phyloP scores from a whole-genome alignment of 192 early-diverging fungal genomes.

The Allomyces macrogynus region DNA sequence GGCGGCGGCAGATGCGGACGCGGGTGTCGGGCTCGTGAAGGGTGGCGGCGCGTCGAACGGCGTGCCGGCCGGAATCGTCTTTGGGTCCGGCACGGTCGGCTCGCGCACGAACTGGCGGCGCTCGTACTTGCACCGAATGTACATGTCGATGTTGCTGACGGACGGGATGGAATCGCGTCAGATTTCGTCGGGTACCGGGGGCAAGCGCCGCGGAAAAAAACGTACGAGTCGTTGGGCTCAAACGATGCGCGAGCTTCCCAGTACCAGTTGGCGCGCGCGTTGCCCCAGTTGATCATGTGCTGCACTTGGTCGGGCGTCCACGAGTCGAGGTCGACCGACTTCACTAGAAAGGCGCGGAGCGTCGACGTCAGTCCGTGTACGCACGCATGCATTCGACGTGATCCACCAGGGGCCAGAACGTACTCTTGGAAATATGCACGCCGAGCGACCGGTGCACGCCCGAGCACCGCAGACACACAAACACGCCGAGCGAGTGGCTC shows the following conservation, averaged over 20 bases:
- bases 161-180: too few relatives aligned
- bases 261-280: background rate
- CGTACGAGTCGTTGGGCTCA: background rate
- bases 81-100: background rate
- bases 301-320: background rate
- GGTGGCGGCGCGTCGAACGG: background rate
- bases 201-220: too few relatives aligned
- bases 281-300: background rate
- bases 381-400: too few relatives aligned
- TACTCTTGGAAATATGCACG: slow-evolving; percentile 23
- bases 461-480: slow-evolving; percentile 89
- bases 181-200: too few relatives aligned
- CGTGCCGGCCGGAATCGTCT: background rate
- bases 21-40: background rate
- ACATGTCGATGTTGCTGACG: background rate
- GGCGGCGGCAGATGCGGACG: background rate
- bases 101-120: background rate
- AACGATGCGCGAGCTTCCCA: background rate
- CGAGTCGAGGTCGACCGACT: background rate
- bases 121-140: background rate
- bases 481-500: slow-evolving; percentile 76
- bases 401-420: background rate
- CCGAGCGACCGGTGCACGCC: slow-evolving; percentile 73
- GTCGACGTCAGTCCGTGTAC: too few relatives aligned
- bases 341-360: background rate